These are phyloP conservation scores for Mucor lusitanicus DNA, from an alignment of 371 early-diverging fungal species.

Conservation along the genomic window DNA sequence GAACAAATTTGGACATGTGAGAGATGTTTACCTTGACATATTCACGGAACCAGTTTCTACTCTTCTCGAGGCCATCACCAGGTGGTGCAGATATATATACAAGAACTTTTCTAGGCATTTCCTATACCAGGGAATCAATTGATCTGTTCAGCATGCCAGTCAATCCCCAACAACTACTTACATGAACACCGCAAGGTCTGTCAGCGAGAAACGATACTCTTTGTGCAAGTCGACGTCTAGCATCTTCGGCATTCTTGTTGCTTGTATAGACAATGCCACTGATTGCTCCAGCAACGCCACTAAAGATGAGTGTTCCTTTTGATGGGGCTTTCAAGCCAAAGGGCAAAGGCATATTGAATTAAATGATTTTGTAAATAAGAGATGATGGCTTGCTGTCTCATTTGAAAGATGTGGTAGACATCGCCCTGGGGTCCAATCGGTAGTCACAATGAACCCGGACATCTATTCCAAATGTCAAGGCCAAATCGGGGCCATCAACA, in stretches of 20 bases:
- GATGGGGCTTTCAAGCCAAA: constrained; percentile 53
- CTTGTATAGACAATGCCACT: constrained; percentile 58
- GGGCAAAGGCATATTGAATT: constrained; percentile 24
- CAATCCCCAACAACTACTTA: constrained; percentile 9
- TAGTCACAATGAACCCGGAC: neutral
- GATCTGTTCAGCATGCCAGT: neutral
- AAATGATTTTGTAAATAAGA: neutral
- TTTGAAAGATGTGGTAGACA: neutral
- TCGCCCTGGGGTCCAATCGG: constrained; percentile 5
- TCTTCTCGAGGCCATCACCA: constrained; percentile 70
- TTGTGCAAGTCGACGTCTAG: constrained; percentile 47
- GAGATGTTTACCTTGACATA: constrained; percentile 61
- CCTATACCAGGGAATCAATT: constrained; percentile 23
- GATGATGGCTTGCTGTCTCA: neutral
- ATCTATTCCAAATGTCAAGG: neutral
- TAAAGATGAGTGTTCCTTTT: constrained; percentile 62
- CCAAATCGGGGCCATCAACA: neutral
- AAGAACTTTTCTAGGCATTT: constrained; percentile 67
- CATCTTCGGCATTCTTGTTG: constrained; percentile 50
- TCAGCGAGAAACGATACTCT: constrained; percentile 61
- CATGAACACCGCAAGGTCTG: constrained; percentile 60
- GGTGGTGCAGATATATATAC: constrained; percentile 68
- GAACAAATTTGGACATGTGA: neutral
- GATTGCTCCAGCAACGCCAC: constrained; percentile 47
- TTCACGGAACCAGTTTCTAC: constrained; percentile 64